phyloP scores from a whole-genome alignment of 306 rosid species.

The Rosa persica region DNA sequence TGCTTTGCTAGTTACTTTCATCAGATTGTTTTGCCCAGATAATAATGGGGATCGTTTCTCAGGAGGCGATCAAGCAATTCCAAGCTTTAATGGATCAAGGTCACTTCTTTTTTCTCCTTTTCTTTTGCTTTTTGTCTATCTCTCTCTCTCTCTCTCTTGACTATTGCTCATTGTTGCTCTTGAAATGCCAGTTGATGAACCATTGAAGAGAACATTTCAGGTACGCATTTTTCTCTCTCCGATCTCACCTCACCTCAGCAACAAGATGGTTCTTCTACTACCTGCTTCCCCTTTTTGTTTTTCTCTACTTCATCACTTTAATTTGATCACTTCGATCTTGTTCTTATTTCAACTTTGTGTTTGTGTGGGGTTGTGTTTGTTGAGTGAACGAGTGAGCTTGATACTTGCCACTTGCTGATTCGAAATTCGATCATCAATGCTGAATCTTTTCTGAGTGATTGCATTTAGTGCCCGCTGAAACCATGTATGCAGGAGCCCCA shows the following conservation, averaged over 20 bases:
- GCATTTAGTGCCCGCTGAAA: neutral
- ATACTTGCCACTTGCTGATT: neutral
- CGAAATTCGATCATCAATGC: neutral
- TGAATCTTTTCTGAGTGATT: neutral
- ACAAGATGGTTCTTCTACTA: neutral
- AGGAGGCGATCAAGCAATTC: constrained; percentile 67
- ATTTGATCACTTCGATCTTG: neutral
- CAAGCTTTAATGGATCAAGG: constrained; percentile 77
- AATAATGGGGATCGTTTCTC: constrained; percentile 63
- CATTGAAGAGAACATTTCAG: constrained; percentile 74
- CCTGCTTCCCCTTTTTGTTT: neutral
- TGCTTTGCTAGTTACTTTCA: neutral
- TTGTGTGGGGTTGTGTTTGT: neutral
- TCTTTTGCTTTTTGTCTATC: too few relatives aligned
- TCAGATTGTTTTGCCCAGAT: neutral
- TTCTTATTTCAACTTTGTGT: neutral
- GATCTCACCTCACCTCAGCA: constrained; percentile 23
- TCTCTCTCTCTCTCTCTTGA: neutral
- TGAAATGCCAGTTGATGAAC: constrained; percentile 65
- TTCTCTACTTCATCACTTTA: neutral
- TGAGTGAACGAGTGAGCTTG: neutral
- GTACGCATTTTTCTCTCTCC: constrained; percentile 40
- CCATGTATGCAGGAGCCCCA: neutral
- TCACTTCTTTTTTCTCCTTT: constrained; percentile 19
- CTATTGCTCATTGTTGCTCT: neutral